Conservation (phyloP, 2,329 filamentous ascomycete species). For the Stemphylium beticola region DNA sequence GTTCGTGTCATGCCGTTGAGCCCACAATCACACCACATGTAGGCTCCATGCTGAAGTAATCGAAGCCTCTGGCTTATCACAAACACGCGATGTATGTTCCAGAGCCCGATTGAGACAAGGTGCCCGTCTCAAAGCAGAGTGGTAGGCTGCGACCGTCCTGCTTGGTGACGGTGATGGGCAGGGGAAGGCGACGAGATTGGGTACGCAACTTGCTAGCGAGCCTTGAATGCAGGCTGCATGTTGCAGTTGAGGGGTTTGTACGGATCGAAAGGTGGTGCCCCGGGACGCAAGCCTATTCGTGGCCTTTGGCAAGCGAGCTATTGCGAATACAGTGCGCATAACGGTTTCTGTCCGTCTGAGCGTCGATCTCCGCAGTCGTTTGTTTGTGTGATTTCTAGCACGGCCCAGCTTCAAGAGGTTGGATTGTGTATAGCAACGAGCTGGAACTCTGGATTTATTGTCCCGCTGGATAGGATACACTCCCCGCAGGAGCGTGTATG, state of each 20-base stretch:
- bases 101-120: slow-evolving; percentile 6
- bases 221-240: slow-evolving; percentile 22
- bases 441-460: background rate
- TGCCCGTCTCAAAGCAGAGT: slow-evolving; percentile 12
- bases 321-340: slow-evolving; percentile 28
- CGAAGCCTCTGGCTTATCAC: no score
- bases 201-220: slow-evolving; percentile 23
- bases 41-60: no score
- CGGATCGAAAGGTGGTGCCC: slow-evolving; percentile 23
- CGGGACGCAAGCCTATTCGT: slow-evolving; percentile 25
- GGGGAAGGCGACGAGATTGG: slow-evolving; percentile 22
- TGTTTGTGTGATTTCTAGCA: background rate
- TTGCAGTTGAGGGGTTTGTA: slow-evolving; percentile 26
- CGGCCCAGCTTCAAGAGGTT: background rate
- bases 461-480: background rate
- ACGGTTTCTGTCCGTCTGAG: slow-evolving; percentile 21
- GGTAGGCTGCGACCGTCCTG: slow-evolving; percentile 10
- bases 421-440: background rate
- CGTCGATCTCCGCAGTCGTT: slow-evolving; percentile 15
- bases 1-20: slow-evolving; percentile 28
- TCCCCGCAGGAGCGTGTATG: background rate
- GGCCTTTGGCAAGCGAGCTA: slow-evolving; percentile 18
- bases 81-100: no score
- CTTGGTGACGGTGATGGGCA: slow-evolving; percentile 17
- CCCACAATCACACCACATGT: slow-evolving; percentile 17